Base-by-base conservation (phyloP, 345 rosid genomes). In the Acer negundo region DNA sequence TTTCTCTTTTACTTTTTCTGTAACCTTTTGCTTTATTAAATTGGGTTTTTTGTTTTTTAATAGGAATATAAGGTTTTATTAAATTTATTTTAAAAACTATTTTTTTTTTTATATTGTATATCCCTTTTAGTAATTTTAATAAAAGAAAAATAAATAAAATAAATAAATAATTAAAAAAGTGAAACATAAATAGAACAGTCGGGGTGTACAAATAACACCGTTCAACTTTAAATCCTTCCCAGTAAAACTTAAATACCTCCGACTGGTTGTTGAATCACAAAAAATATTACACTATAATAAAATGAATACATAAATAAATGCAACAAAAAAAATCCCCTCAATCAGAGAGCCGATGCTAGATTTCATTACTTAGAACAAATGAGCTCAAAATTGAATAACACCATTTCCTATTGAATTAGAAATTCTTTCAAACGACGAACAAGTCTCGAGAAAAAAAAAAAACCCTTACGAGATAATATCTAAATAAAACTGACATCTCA, bases 311-410 rank as follows among this genome's bases (percentile, higher is more conserved):
- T 47, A 65, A 24, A 46, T 55, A 62, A 58, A 62, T 70, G 63
- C 63, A 75, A 44, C 55, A 23, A 22, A 82, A 2, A 2, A 40
- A 53, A 19, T 61, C 19, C 44, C 2, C 4, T 35, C 47, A 72
- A 71, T 58, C 26, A 72, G 64, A 16, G 61, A 35, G 17, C 24
- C 26, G 31, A 20, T 17, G 70, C 55, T 3, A 38, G 23, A 56
- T 11, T 23, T 59, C 67, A 49, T 49, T 22, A 49, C 59, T 51
- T 17, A 12, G 62, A 76, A 22, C 22, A 8, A 75, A 72, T 35
- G 3, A 20, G 65, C 81, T 66, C 79, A 76, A 72, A 79, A 77
- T 53, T 79, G 76, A 66, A 58, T 53, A 51, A 49, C 55, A 24
- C 26, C 47, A 24, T 75, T 78, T 67, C 76, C 81, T 23, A 40